Evolutionary conservation across 2,329 filamentous ascomycete species (phyloP), one percentile per base, ranked within the genome.

Genomic region (Stachybotrys echinatus): DNA sequence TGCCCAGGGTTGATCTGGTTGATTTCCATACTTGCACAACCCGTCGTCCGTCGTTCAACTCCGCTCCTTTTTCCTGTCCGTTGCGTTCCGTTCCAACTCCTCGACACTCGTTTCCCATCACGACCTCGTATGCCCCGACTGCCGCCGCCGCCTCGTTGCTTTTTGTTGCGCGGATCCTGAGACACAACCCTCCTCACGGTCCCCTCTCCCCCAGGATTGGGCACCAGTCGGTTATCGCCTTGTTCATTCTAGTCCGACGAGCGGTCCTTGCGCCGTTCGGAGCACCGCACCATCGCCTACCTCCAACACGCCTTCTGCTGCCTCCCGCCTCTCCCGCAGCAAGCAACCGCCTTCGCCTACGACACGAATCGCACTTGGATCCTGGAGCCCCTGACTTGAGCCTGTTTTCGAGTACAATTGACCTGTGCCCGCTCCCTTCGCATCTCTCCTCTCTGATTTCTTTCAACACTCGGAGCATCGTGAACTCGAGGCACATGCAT

Each of bases 301-400:
- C 51, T 51, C 45, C 49, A 53, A 48, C 51, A 46, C 20, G 42
- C 42, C 27, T 8, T 23, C 42, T 23, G 42, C 61, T 65, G 61
- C 54, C 48, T 53, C 50, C 52, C 42, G 55, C 61, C 61, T 57
- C 52, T 52, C 45, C 49, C 54, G 57, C 55, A 61, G 55, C 51
- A 58, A 34, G 58, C 59, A 54, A 58, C 55, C 55, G 55, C 54
- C 56, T 50, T 54, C 14, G 27, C 27, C 27, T 34, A 14, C 27
- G 10, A 8, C 27, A 34, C 27, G 27, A 34, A 34, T 34, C n/a
- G n/a, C n/a, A n/a, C n/a, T n/a, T n/a, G n/a, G n/a, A n/a, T n/a
- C n/a, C n/a, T n/a, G n/a, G n/a, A n/a, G n/a, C n/a, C n/a, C n/a
- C n/a, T n/a, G n/a, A n/a, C n/a, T n/a, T n/a, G n/a, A n/a, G n/a